Conservation (phyloP, 116 monocot species). For the Trichopus zeylanicus region DNA sequence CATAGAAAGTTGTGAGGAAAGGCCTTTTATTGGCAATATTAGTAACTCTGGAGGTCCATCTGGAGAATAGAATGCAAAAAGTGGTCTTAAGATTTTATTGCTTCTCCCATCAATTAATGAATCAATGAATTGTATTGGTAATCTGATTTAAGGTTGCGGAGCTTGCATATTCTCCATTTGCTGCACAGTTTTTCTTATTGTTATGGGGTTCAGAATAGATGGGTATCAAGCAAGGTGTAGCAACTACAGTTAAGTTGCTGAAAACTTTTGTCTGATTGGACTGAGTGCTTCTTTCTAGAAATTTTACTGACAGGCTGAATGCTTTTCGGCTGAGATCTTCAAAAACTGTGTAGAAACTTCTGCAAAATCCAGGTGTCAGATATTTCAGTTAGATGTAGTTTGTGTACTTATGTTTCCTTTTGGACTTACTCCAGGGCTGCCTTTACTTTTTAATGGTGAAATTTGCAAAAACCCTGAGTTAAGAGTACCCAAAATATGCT, state of each 20-base stretch:
- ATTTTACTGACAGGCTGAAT: not conserved
- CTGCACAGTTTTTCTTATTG: not conserved
- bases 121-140: not conserved
- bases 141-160: not conserved
- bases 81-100: not conserved
- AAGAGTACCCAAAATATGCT: no score
- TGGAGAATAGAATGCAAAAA: constrained; percentile 4
- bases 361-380: not conserved
- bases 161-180: not conserved
- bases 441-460: no score
- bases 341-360: not conserved
- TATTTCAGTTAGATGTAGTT: no score
- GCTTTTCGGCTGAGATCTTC: not conserved
- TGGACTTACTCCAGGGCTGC: no score
- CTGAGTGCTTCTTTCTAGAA: not conserved
- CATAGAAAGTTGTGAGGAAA: constrained; percentile 7
- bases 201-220: not conserved
- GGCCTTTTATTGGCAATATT: not conserved
- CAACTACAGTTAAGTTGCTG: not conserved
- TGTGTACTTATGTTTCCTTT: no score
- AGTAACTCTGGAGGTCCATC: not conserved
- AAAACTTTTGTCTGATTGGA: not conserved
- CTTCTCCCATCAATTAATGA: not conserved
- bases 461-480: no score
- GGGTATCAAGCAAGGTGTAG: not conserved